Evolutionary conservation across 805 yeast species (phyloP).

Genomic region (Wilhelminamyces savonicus): DNA sequence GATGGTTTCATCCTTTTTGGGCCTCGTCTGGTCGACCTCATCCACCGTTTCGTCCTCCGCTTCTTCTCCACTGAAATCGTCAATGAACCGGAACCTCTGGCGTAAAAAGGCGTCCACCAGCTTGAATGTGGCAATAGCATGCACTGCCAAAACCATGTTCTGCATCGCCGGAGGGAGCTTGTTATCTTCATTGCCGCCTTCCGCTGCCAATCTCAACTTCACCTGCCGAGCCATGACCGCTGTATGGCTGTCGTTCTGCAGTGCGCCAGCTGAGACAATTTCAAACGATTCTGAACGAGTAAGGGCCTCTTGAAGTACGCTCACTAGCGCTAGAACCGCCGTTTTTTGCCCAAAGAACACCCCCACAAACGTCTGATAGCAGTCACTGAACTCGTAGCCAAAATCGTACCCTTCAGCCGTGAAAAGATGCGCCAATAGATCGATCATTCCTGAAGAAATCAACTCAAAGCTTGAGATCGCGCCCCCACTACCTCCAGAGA

Average conservation of each 20-base stretch:
- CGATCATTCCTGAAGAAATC: constrained; percentile 59
- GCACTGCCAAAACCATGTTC: constrained; percentile 42
- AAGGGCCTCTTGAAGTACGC: constrained; percentile 64
- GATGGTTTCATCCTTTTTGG: constrained; percentile 7
- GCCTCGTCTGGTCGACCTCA: constrained; percentile 3
- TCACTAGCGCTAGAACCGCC: constrained; percentile 40
- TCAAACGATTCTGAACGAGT: constrained; percentile 71
- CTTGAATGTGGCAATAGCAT: constrained; percentile 56
- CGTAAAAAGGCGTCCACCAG: constrained; percentile 44
- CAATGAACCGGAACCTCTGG: constrained; percentile 27
- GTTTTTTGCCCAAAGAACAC: constrained; percentile 25
- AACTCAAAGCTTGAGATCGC: constrained; percentile 73
- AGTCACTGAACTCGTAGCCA: constrained; percentile 21
- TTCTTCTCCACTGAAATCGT: constrained; percentile 1
- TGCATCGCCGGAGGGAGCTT: constrained; percentile 18
- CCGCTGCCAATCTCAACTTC: constrained; percentile 42
- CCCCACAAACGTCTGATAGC: constrained; percentile 39
- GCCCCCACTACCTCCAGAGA: constrained; percentile 8
- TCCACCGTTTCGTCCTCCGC: constrained; percentile 11
- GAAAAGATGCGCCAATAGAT: constrained; percentile 33
- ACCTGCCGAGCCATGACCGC: constrained; percentile 68
- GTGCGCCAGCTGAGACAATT: constrained; percentile 44
- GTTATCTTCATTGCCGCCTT: constrained; percentile 4
- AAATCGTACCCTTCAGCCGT: constrained; percentile 8
- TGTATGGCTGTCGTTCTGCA: constrained; percentile 31